These are phyloP conservation scores for Backusella morwellensis DNA, from an alignment of 192 early-diverging fungal species.

Conservation along the genomic window DNA sequence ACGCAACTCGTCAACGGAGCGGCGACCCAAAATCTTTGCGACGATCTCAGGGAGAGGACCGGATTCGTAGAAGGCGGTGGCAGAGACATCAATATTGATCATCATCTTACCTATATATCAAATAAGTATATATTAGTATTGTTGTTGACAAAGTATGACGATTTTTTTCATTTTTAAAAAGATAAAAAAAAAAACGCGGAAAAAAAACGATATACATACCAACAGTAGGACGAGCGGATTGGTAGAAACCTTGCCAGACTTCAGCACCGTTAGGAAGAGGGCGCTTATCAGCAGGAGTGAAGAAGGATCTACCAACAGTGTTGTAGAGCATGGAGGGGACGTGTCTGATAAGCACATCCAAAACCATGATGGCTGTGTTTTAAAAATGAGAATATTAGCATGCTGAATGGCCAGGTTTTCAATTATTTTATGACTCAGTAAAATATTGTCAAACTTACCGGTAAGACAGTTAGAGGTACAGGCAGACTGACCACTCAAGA, in stretches of 20 bases:
- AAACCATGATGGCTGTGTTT: slow-evolving; percentile 54
- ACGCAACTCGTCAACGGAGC: slow-evolving; percentile 47
- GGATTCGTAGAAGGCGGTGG: slow-evolving; percentile 65
- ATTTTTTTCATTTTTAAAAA: neutral
- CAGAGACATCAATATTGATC: slow-evolving; percentile 71
- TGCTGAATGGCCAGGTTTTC: neutral
- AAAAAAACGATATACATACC: slow-evolving; percentile 38
- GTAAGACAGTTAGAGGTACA: slow-evolving; percentile 44
- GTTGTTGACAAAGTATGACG: neutral
- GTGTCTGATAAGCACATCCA: slow-evolving; percentile 85
- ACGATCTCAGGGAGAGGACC: slow-evolving; percentile 74
- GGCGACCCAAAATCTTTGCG: slow-evolving; percentile 58
- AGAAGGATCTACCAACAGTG: slow-evolving; percentile 88
- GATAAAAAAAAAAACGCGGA: neutral
- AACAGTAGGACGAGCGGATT: slow-evolving; percentile 76
- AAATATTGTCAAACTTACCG: slow-evolving; percentile 12
- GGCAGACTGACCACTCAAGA: slow-evolving; percentile 46
- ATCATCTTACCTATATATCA: slow-evolving; percentile 52
- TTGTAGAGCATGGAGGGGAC: slow-evolving; percentile 75
- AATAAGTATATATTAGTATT: neutral
- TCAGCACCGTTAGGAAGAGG: slow-evolving; percentile 71
- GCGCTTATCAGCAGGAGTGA: slow-evolving; percentile 63
- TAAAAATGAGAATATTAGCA: neutral
- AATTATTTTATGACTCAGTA: neutral
- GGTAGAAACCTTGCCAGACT: slow-evolving; percentile 93